phyloP scores from a whole-genome alignment of 257 asterid genomes.

The Datura wrightii region DNA sequence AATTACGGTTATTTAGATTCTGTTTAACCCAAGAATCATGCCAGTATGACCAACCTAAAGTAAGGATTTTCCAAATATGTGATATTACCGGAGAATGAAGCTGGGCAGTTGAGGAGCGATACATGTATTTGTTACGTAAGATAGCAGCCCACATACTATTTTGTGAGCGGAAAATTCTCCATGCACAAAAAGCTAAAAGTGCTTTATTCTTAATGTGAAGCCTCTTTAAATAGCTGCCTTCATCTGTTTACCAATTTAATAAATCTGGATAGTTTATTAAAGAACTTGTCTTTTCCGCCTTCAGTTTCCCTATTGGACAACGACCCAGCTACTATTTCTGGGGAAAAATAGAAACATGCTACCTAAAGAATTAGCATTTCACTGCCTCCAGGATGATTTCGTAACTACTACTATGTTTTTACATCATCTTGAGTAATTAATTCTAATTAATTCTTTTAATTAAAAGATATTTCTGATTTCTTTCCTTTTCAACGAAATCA shows the following conservation, averaged over 20 bases:
- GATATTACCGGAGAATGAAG: too few relatives aligned
- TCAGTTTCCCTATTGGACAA: neutral
- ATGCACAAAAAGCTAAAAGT: too few relatives aligned
- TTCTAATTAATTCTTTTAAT: neutral
- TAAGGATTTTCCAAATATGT: too few relatives aligned
- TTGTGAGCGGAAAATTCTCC: too few relatives aligned
- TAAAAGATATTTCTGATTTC: conserved; percentile 13
- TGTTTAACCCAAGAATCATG: too few relatives aligned
- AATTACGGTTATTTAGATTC: too few relatives aligned
- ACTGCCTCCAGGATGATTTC: neutral
- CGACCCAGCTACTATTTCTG: neutral
- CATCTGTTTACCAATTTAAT: neutral
- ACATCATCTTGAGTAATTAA: neutral
- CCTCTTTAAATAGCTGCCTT: too few relatives aligned
- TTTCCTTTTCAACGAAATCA: neutral
- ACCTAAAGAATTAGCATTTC: neutral
- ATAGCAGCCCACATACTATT: too few relatives aligned
- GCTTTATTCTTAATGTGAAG: too few relatives aligned
- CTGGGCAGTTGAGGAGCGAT: too few relatives aligned
- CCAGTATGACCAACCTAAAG: too few relatives aligned
- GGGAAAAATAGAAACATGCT: conserved; percentile 7
- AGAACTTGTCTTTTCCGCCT: neutral
- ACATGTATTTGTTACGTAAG: too few relatives aligned
- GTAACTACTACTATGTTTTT: neutral
- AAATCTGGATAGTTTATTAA: neutral